A percentile compares a stretch with the other conserved stretches of the same genome.
phyloP scores from a whole-genome alignment of 768 basidiomycete genomes.

The Coprinellus micaceus region DNA sequence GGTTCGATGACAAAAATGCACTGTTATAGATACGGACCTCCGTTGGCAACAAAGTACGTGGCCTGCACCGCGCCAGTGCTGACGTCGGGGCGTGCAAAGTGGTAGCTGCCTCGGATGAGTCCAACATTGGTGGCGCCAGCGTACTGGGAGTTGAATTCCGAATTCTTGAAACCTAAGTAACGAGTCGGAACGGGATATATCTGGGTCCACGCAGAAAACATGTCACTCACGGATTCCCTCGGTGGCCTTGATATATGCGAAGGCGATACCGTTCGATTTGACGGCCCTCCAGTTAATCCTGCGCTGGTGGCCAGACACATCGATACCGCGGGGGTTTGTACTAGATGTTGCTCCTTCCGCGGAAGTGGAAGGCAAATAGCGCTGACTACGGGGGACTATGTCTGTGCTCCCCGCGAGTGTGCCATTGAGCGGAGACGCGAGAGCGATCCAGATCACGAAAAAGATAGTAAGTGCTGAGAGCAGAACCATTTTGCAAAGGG shows the following conservation, averaged over 20 bases:
- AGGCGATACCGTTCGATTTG: slow-evolving; percentile 47
- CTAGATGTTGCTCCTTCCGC: too few species aligned
- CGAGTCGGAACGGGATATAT: background rate
- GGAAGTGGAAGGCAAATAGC: too few species aligned
- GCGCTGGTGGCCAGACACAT: slow-evolving; percentile 51
- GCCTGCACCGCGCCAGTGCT: slow-evolving; percentile 59
- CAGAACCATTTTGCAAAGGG: too few species aligned
- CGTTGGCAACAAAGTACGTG: slow-evolving; percentile 52
- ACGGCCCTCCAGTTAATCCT: slow-evolving; percentile 51
- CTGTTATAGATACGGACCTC: slow-evolving; percentile 38
- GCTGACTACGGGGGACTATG: too few species aligned
- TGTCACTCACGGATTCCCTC: slow-evolving; percentile 48
- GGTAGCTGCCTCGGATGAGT: slow-evolving; percentile 58
- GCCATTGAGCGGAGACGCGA: too few species aligned
- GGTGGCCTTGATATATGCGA: slow-evolving; percentile 67
- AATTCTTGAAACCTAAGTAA: slow-evolving; percentile 34
- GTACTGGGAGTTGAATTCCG: slow-evolving; percentile 48
- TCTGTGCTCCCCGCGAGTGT: too few species aligned
- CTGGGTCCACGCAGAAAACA: background rate
- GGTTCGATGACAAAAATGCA: background rate
- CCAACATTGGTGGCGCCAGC: slow-evolving; percentile 51
- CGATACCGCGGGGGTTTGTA: slow-evolving; percentile 51
- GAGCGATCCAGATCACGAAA: too few species aligned
- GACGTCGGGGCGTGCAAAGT: slow-evolving; percentile 54
- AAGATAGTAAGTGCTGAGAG: too few species aligned